These are phyloP conservation scores for Graphium sp. DNA, from an alignment of 2,329 filamentous ascomycete species.

Conservation along the genomic window DNA sequence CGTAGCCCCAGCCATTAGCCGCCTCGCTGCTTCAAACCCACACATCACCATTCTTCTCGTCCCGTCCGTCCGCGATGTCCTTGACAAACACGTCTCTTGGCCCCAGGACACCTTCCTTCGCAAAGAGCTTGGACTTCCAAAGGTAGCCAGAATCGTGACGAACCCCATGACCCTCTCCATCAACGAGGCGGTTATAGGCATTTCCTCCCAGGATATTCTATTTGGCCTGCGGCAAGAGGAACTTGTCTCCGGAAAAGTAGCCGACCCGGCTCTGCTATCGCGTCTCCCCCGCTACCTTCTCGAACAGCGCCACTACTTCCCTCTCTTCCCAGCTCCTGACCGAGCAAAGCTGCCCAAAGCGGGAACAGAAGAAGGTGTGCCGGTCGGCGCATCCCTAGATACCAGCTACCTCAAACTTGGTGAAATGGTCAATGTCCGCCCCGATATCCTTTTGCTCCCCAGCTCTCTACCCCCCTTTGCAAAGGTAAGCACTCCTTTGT, in stretches of 20 bases:
- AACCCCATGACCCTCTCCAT: slow-evolving; percentile 82
- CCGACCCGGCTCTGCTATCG: slow-evolving; percentile 17
- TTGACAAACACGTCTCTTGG: slow-evolving; percentile 76
- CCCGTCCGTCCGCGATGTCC: slow-evolving; percentile 68
- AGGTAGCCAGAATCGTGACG: slow-evolving; percentile 59
- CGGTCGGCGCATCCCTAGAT: slow-evolving; percentile 66
- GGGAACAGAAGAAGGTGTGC: slow-evolving; percentile 38
- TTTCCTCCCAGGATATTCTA: slow-evolving; percentile 71
- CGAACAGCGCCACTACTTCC: slow-evolving; percentile 82
- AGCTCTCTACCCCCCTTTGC: slow-evolving; percentile 75
- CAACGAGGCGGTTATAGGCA: slow-evolving; percentile 71
- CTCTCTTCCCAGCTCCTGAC: slow-evolving; percentile 67
- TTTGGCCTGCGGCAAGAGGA: slow-evolving; percentile 70
- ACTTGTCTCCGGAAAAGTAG: slow-evolving; percentile 31
- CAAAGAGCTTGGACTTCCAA: slow-evolving; percentile 64
- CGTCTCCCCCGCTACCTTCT: slow-evolving; percentile 64
- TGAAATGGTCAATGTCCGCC: slow-evolving; percentile 75
- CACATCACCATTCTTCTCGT: slow-evolving; percentile 64
- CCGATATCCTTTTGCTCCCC: slow-evolving; percentile 71
- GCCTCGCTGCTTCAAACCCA: slow-evolving; percentile 54
- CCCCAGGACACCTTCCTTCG: slow-evolving; percentile 47
- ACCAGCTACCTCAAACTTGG: slow-evolving; percentile 72
- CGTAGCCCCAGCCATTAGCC: slow-evolving; percentile 56
- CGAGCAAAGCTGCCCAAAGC: slow-evolving; percentile 50
- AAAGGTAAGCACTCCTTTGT: slow-evolving; percentile 40